Conservation (phyloP, 2,329 filamentous ascomycete genomes). For the Xylaria hypoxylon region DNA sequence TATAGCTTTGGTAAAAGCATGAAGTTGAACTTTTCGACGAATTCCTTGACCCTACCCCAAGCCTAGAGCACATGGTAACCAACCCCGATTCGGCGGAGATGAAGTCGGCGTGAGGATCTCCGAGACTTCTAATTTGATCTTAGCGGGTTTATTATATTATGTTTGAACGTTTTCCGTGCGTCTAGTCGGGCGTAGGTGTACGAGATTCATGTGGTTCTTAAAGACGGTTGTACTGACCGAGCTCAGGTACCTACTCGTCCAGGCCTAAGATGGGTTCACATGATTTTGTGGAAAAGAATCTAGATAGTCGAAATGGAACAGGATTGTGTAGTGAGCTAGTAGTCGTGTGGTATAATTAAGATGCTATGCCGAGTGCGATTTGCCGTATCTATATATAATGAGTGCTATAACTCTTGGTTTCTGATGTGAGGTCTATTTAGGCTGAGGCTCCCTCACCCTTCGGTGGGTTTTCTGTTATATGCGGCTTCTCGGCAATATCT, state of each 20-base stretch:
- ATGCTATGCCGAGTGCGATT: background rate
- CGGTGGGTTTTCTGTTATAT: background rate
- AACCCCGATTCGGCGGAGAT: conserved; percentile 34
- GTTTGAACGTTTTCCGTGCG: background rate
- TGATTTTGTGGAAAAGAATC: background rate
- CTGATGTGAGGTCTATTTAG: background rate
- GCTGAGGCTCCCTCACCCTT: conserved; percentile 6
- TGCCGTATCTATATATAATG: background rate
- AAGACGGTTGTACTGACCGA: background rate
- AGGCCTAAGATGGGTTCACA: background rate
- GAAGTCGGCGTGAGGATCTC: conserved; percentile 43
- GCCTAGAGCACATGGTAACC: conserved; percentile 2
- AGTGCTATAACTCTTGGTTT: background rate
- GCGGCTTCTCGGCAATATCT: conserved; percentile 31
- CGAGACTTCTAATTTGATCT: conserved; percentile 36
- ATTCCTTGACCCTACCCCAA: conserved; percentile 8
- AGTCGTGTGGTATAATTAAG: background rate
- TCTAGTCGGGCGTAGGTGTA: background rate
- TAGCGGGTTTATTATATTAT: conserved; percentile 1
- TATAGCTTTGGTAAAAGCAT: background rate
- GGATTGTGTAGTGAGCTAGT: background rate
- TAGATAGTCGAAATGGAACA: background rate
- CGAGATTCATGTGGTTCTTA: background rate
- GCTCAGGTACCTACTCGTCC: background rate
- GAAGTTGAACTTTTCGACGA: no score